Conservation (phyloP, 169 alveolate genomes). For the Cryptosporidium muris region DNA sequence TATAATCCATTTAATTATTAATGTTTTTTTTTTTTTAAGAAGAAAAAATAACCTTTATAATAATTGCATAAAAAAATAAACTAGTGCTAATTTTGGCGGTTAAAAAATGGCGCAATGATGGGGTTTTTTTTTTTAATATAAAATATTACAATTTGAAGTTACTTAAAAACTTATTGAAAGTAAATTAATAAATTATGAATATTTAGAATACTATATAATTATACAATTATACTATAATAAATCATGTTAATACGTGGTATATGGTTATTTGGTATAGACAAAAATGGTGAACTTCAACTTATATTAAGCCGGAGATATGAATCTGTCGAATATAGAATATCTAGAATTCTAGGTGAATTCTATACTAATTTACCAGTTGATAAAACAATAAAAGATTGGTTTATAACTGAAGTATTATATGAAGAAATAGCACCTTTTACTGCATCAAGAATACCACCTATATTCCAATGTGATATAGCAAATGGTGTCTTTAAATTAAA, state of each 20-base stretch:
- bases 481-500: conserved; percentile 18
- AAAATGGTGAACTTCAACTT: conserved; percentile 8
- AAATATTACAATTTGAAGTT: background rate
- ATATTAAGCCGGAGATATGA: conserved; percentile 21
- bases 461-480: background rate
- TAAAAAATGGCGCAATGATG: too few relatives aligned
- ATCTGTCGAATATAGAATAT: conserved; percentile 31
- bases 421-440: conserved; percentile 32
- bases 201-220: background rate
- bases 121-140: too few relatives aligned
- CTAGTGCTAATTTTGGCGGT: background rate
- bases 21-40: background rate
- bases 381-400: conserved; percentile 38
- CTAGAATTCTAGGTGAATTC: conserved; percentile 8
- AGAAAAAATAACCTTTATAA: background rate
- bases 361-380: conserved; percentile 21
- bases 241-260: conserved; percentile 47
- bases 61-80: background rate
- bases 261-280: conserved; percentile 37
- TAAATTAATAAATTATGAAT: background rate
- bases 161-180: background rate
- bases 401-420: conserved; percentile 1
- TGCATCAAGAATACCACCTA: conserved; percentile 12
- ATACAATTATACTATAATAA: background rate
- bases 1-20: background rate